Evolutionary conservation across 208 protist species (phyloP), one percentile per base, ranked within the genome.

Genomic region (Phytomonas sp.): DNA sequence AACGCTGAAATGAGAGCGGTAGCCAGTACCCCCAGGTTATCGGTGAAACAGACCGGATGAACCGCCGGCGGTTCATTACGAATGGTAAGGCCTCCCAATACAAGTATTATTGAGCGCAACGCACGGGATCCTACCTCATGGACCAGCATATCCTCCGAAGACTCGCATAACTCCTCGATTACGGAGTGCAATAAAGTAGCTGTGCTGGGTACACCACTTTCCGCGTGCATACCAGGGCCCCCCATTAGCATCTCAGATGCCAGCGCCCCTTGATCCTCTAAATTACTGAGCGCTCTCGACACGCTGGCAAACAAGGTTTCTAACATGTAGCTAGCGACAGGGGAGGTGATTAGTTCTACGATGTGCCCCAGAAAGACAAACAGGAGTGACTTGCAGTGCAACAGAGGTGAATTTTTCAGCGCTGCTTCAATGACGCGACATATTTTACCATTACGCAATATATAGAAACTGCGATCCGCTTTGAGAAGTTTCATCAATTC

Each of bases 381-480:
- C 23, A 96, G 75, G 29, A 94, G 78, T 0, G 91, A 87, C 77
- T 96, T 96, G 40, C 81, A 73, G 61, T 96, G 91, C 59, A 96
- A 76, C 23, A 96, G 82, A 29, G 84, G 67, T 45, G 87, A 80
- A 52, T 81, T 94, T 0, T 74, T 69, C 45, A 96, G 75, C 0
- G 88, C 91, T 34, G 78, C 64, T 76, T 96, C 91, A 76, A 96
- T 93, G n/a, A 83, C 81, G 32, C 85, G 86, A 72, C 91, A 96
- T 0, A 92, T 83, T 36, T 78, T 76, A 45, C 79, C 86, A 66
- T 94, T 96, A 16, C 91, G 77, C 33, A 96, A 72, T 1, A 96
- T 79, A 72, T 91, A 74, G 11, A 94, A 81, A 0, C 80, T 77
- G 30, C 83, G 49, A 74, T 96, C 91, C 0, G 79, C 83, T 33